Evolutionary conservation across 192 early-diverging fungal species (phyloP).

Genomic region (Coemansia sp.): DNA sequence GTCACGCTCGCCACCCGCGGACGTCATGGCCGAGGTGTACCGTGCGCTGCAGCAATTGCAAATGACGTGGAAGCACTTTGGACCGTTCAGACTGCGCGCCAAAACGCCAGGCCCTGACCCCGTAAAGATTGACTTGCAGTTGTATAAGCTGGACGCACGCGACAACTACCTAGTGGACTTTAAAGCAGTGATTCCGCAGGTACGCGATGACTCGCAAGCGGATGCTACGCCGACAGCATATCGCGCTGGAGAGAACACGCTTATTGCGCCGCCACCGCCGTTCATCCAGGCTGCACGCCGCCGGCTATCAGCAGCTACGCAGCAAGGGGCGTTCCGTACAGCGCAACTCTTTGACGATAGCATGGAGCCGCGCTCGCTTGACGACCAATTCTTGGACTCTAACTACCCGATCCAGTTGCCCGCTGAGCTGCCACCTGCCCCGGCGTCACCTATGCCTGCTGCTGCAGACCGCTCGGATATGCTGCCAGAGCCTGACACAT

Average conservation of each 20-base stretch:
- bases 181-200: conserved; percentile 69
- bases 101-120: conserved; percentile 56
- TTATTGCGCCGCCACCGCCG: conserved; percentile 39
- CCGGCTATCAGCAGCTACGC: conserved; percentile 31
- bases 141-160: conserved; percentile 86
- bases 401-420: conserved; percentile 56
- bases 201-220: conserved; percentile 29
- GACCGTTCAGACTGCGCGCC: conserved; percentile 82
- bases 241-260: conserved; percentile 37
- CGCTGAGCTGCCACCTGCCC: conserved; percentile 36
- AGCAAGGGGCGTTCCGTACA: conserved; percentile 26
- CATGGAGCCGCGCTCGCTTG: conserved; percentile 44
- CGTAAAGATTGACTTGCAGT: conserved; percentile 93
- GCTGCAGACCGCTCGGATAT: conserved; percentile 49
- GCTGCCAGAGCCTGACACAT: conserved; percentile 48
- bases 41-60: conserved; percentile 83
- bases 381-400: conserved; percentile 56
- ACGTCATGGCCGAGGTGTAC: conserved; percentile 98
- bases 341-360: conserved; percentile 14
- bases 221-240: conserved; percentile 25
- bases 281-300: conserved; percentile 49
- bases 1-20: conserved; percentile 82
- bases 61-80: conserved; percentile 94
- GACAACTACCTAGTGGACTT: conserved; percentile 97
- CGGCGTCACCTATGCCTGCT: conserved; percentile 17